A percentile compares a stretch with the other conserved stretches of the same genome.
Evolutionary conservation across 1,284 basidiomycete species (phyloP).

Genomic region (Porodaedalea pini): DNA sequence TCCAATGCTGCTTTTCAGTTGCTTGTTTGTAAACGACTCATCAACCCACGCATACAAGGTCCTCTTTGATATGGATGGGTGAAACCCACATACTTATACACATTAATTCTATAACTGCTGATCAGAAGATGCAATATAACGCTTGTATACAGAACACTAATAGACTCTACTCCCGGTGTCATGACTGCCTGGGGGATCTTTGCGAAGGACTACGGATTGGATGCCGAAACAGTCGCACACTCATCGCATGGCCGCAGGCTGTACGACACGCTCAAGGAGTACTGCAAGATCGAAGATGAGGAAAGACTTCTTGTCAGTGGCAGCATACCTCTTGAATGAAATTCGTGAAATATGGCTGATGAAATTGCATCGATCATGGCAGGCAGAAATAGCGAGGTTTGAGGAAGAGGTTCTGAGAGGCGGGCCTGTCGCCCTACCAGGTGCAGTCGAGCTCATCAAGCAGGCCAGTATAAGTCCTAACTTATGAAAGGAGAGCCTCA

Average conservation of each 20-base stretch:
- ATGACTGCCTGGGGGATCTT: constrained; percentile 61
- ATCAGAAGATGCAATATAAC: constrained; percentile 14
- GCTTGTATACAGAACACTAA: constrained; percentile 48
- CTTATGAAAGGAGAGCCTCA: constrained; percentile 11
- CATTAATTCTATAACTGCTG: constrained; percentile 15
- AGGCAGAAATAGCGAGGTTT: constrained; percentile 62
- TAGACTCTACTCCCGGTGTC: constrained; percentile 71
- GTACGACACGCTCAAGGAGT: constrained; percentile 67
- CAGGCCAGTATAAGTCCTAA: constrained; percentile 35
- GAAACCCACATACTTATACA: constrained; percentile 23
- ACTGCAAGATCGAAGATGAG: constrained; percentile 60
- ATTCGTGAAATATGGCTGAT: background rate
- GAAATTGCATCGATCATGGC: background rate
- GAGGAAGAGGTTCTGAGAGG: constrained; percentile 61
- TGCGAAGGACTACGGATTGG: constrained; percentile 52
- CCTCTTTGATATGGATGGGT: constrained; percentile 73
- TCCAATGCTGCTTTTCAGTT: background rate
- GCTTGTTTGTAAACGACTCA: too few relatives aligned
- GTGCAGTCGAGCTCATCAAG: constrained; percentile 45
- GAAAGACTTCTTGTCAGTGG: constrained; percentile 46
- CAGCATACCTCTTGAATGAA: background rate
- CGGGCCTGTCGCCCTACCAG: constrained; percentile 54
- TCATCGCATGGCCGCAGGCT: constrained; percentile 71
- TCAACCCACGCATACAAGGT: constrained; percentile 36
- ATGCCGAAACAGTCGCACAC: constrained; percentile 46